A percentile compares a stretch with the other conserved stretches of the same genome.
Conservation (phyloP, 2,329 filamentous ascomycete genomes). For the Colletotrichum cereale region DNA sequence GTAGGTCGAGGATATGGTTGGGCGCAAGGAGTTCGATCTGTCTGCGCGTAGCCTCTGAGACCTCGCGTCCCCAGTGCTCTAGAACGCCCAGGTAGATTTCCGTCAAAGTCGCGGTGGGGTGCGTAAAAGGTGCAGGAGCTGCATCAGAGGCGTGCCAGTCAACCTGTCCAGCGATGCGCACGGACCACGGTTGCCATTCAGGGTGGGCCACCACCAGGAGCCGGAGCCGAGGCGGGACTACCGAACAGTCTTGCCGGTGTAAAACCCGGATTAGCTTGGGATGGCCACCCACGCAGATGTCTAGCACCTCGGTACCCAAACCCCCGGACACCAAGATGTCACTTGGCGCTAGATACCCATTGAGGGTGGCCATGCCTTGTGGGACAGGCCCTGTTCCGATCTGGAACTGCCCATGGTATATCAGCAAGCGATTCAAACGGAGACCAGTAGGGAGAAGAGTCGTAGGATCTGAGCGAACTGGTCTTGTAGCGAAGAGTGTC, state of each 20-base stretch:
- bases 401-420: neutral
- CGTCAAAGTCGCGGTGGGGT: constrained; percentile 16
- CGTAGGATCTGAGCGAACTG: neutral
- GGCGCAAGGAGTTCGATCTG: constrained; percentile 5
- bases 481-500: neutral
- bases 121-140: constrained; percentile 16
- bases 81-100: constrained; percentile 25
- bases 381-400: neutral
- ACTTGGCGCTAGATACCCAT: neutral
- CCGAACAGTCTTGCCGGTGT: neutral
- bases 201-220: constrained; percentile 18
- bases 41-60: constrained; percentile 16
- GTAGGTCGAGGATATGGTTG: constrained; percentile 18
- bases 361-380: neutral
- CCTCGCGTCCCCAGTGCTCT: neutral
- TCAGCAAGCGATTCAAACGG: neutral
- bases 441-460: neutral
- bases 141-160: constrained; percentile 17
- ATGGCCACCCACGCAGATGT: neutral
- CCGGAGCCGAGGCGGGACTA: constrained; percentile 22
- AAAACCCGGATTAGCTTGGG: constrained; percentile 6
- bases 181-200: constrained; percentile 14
- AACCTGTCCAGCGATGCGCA: constrained; percentile 1
- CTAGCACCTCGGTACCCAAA: neutral
- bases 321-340: neutral